Conservation (phyloP, 345 rosid genomes). For the Brassica incana region DNA sequence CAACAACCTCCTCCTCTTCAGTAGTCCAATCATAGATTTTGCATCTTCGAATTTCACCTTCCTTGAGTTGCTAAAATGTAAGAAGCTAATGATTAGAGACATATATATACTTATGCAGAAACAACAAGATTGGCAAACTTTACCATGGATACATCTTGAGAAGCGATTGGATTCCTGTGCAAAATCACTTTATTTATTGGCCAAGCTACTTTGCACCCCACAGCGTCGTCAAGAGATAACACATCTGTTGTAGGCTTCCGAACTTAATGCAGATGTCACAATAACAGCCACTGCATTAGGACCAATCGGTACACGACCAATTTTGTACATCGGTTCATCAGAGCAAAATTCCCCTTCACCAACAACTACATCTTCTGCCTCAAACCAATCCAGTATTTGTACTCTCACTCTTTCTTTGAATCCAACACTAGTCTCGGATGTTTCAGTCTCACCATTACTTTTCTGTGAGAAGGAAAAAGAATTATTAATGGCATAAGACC, state of each 20-base stretch:
- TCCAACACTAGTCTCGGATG: background rate
- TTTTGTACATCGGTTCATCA: conserved; percentile 9
- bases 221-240: background rate
- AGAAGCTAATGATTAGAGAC: too few species aligned
- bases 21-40: too few species aligned
- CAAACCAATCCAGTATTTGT: background rate
- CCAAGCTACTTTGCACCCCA: background rate
- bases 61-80: too few species aligned
- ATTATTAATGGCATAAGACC: background rate
- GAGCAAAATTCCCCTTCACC: background rate
- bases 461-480: background rate
- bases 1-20: too few species aligned
- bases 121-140: too few species aligned
- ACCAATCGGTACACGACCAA: conserved; percentile 1
- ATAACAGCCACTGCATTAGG: too few species aligned
- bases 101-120: too few species aligned
- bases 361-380: background rate
- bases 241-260: too few species aligned
- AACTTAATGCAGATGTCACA: too few species aligned
- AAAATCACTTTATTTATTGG: background rate
- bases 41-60: too few species aligned
- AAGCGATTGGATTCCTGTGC: background rate
- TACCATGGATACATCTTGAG: background rate
- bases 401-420: background rate
- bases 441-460: background rate